Evolutionary conservation across 208 protist genomes (phyloP), one percentile per base, ranked within the genome.

Genomic region (Crithidia bombi): DNA sequence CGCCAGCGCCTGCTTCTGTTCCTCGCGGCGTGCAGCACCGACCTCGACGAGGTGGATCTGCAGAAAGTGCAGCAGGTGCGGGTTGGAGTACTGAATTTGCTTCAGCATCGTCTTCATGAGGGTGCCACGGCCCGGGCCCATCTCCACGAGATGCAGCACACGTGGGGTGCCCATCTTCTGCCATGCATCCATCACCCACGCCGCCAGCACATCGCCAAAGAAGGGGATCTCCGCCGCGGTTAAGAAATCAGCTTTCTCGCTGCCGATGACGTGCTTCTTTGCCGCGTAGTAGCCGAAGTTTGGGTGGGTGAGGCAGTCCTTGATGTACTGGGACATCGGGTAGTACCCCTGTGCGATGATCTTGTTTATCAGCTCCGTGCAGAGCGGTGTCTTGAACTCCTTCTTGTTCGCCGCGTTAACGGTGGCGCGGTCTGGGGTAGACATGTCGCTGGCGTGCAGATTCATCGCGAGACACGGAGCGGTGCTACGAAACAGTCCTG

Each of bases 141-240:
- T 78, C 78, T 97, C 90, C 28, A 97, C 87, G 10, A 97, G 81
- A 65, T 95, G 90, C 65, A 97, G 47, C 75, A 92, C 86, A 26
- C 87, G 79, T 28, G 93, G 93, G 21, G 87, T 95, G 1, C 93
- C 93, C 87, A 97, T 93, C 80, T 96, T 96, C 70, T 96, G 89
- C 90, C 91, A 97, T 32, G 75, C 73, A 65, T 96, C 90, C 86
- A 95, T 91, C 70, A 93, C 79, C 91, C 93, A 97, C 65, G 89
- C 91, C 15, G 88, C 87, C 36, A 97, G 74, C 19, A 94, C 77
- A 58, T 97, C 93, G n/a, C 85, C 93, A 69, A 97, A 97, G 43
- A 97, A 95, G 2, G 83, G 77, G 73, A 97, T 95, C 66, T 97
- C 90, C 36, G 93, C 88, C 43, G 93, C 87, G 10, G 93, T 97